Percentiles rank a stretch among this genome's conserved stretches.
These are phyloP conservation scores for Heliocybe sulcata DNA, from an alignment of 1,284 basidiomycete species.

Conservation along the genomic window DNA sequence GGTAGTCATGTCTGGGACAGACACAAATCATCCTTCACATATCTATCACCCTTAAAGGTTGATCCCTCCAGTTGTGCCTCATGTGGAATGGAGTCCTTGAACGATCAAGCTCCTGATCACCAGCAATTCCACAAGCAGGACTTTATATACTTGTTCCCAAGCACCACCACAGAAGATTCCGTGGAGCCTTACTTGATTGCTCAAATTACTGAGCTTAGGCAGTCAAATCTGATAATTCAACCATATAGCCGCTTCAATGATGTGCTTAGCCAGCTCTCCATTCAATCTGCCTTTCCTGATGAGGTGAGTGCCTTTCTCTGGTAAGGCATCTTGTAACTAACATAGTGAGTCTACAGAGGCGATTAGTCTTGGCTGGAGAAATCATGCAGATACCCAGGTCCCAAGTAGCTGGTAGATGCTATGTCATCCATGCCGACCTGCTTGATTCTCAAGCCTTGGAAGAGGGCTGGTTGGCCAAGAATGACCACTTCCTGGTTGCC, in stretches of 20 bases:
- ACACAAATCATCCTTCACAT: neutral
- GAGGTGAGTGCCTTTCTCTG: conserved; percentile 18
- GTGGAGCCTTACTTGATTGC: conserved; percentile 37
- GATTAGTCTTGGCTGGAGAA: conserved; percentile 31
- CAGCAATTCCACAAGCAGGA: conserved; percentile 48
- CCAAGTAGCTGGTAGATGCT: conserved; percentile 10
- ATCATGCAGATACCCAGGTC: conserved; percentile 21
- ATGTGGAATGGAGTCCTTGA: neutral
- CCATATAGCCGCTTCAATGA: conserved; percentile 36
- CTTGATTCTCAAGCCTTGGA: conserved; percentile 19
- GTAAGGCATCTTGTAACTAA: conserved; percentile 1
- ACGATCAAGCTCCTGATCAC: conserved; percentile 23
- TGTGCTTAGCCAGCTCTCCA: conserved; percentile 14
- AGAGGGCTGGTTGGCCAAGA: conserved; percentile 37
- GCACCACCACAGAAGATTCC: conserved; percentile 1
- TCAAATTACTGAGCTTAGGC: conserved; percentile 37
- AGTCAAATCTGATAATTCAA: conserved; percentile 27
- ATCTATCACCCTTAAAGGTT: neutral
- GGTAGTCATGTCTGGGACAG: neutral
- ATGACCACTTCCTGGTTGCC: conserved; percentile 50
- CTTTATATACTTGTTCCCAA: conserved; percentile 43
- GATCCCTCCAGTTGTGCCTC: neutral
- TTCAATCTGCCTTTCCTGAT: conserved; percentile 13
- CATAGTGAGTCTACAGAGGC: conserved; percentile 26
- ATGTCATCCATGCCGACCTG: conserved; percentile 17